Evolutionary conservation across 2,329 filamentous ascomycete species (phyloP).

Genomic region (Akanthomyces lecanii): DNA sequence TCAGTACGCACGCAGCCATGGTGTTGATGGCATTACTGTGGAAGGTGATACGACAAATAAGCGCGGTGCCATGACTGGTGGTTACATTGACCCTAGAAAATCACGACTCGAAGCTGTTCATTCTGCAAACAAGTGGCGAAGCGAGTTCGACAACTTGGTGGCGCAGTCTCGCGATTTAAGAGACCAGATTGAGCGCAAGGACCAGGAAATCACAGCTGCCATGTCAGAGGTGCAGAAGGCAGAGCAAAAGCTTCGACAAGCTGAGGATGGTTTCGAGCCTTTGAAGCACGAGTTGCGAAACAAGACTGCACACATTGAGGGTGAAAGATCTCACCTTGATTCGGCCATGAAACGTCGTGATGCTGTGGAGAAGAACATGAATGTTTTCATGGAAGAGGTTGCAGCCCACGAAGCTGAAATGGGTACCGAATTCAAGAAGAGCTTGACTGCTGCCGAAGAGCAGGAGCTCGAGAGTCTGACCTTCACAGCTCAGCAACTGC

Average conservation of each 20-base stretch:
- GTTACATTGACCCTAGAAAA: conserved; percentile 80
- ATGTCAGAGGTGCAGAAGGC: conserved; percentile 78
- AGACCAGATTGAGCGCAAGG: conserved; percentile 68
- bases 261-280: conserved; percentile 78
- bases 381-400: conserved; percentile 70
- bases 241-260: conserved; percentile 70
- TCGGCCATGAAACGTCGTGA: conserved; percentile 60
- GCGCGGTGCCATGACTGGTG: conserved; percentile 90
- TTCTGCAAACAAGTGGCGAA: conserved; percentile 67
- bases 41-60: conserved; percentile 95
- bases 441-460: conserved; percentile 78
- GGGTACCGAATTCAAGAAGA: conserved; percentile 86
- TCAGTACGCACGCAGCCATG: conserved; percentile 88
- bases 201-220: conserved; percentile 86
- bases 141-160: conserved; percentile 66
- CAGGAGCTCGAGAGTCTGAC: conserved; percentile 69
- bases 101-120: conserved; percentile 85
- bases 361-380: conserved; percentile 69
- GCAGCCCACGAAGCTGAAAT: conserved; percentile 76
- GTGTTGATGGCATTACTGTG: conserved; percentile 86
- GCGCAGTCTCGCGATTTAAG: conserved; percentile 62
- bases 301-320: conserved; percentile 71
- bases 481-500: conserved; percentile 65
- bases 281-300: conserved; percentile 70
- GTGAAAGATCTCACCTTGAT: conserved; percentile 69